Percentiles rank a stretch among this genome's conserved stretches.
These are phyloP conservation scores for Myriangium duriaei DNA, from an alignment of 2,329 filamentous ascomycete species.

Conservation along the genomic window DNA sequence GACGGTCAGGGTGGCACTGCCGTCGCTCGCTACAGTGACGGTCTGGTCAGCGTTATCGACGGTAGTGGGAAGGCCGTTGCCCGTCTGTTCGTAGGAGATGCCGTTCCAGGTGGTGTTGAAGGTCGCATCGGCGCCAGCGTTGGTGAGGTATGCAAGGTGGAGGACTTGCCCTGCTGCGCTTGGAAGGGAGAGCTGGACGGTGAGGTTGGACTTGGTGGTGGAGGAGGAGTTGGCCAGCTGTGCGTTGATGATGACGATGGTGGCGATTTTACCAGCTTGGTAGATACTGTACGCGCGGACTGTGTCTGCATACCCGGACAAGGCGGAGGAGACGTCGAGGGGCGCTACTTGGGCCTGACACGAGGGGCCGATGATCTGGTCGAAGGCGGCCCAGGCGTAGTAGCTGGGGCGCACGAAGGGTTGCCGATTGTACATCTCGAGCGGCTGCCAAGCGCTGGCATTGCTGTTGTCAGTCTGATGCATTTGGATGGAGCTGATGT, in stretches of 20 bases:
- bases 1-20: conserved; percentile 24
- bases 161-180: conserved; percentile 28
- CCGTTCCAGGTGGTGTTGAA: conserved; percentile 36
- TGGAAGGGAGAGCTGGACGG: conserved; percentile 31
- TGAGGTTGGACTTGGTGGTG: conserved; percentile 27
- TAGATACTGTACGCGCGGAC: conserved; percentile 36
- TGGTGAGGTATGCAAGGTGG: conserved; percentile 37
- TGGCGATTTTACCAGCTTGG: conserved; percentile 28
- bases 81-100: conserved; percentile 30
- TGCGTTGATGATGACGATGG: conserved; percentile 36
- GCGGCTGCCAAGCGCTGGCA: conserved; percentile 38
- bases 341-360: conserved; percentile 33
- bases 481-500: conserved; percentile 37
- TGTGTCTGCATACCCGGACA: conserved; percentile 27
- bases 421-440: conserved; percentile 21
- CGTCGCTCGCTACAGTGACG: conserved; percentile 23
- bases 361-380: conserved; percentile 36
- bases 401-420: conserved; percentile 36
- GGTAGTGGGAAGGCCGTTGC: conserved; percentile 28
- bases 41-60: conserved; percentile 23
- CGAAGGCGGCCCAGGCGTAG: conserved; percentile 40
- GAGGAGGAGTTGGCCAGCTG: conserved; percentile 30
- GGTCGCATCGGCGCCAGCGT: conserved; percentile 31
- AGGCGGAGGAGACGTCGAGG: conserved; percentile 21
- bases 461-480: conserved; percentile 44